phyloP scores from a whole-genome alignment of 495 filamentous ascomycete genomes.

The Daldinia concentrica region DNA sequence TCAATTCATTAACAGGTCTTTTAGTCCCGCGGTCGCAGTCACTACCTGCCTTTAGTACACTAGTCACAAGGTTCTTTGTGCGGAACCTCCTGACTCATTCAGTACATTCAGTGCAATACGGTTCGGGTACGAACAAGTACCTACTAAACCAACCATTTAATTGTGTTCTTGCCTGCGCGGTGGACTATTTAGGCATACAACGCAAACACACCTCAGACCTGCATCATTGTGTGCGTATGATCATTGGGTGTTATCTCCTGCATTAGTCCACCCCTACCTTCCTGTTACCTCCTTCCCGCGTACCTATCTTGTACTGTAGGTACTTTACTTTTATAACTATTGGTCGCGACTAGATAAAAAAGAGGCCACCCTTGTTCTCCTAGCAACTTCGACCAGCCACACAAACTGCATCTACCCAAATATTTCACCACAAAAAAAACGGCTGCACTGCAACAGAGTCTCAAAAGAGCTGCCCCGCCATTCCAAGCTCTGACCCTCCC shows the following conservation, averaged over 20 bases:
- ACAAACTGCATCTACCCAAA: constrained; percentile 11
- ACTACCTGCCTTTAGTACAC: background rate
- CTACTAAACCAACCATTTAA: background rate
- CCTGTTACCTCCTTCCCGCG: background rate
- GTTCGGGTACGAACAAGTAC: constrained; percentile 1
- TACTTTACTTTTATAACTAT: constrained; percentile 8
- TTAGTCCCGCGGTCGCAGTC: background rate
- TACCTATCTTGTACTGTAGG: constrained; percentile 29
- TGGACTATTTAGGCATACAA: constrained; percentile 29
- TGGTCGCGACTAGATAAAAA: constrained; percentile 29
- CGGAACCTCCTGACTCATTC: constrained; percentile 10
- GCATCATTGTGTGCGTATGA: constrained; percentile 28
- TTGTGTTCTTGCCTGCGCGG: constrained; percentile 6
- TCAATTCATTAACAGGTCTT: background rate
- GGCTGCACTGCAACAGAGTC: constrained; percentile 24
- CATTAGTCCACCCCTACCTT: constrained; percentile 37
- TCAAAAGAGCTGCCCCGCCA: constrained; percentile 41
- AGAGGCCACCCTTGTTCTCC: constrained; percentile 19
- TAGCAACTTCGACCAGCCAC: constrained; percentile 27
- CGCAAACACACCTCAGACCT: constrained; percentile 24
- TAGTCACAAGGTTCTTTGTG: background rate
- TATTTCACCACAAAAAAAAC: constrained; percentile 15
- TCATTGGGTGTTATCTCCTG: constrained; percentile 40
- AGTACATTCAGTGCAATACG: constrained; percentile 2
- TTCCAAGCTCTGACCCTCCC: constrained; percentile 39